phyloP scores from a whole-genome alignment of 192 early-diverging fungal species.

The Coemansia interrupta region DNA sequence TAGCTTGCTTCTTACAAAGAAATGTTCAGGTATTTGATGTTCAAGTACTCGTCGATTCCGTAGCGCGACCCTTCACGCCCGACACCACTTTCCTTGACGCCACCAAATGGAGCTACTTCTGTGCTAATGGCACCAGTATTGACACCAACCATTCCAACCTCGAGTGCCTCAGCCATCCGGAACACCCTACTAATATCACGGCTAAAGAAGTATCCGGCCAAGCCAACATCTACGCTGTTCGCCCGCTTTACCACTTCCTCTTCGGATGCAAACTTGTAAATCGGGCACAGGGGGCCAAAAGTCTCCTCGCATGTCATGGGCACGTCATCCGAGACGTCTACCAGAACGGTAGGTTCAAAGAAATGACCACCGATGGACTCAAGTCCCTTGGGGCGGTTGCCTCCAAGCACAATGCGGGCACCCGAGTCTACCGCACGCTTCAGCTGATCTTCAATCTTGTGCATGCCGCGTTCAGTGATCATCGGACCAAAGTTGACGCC shows the following conservation, averaged over 20 bases:
- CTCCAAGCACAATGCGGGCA: conserved; percentile 67
- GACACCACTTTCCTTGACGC: conserved; percentile 56
- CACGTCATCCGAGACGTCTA: conserved; percentile 66
- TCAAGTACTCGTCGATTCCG: conserved; percentile 53
- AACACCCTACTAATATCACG: conserved; percentile 69
- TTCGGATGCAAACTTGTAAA: conserved; percentile 74
- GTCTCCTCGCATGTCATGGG: conserved; percentile 73
- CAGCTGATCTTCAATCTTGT: conserved; percentile 67
- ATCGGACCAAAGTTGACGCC: conserved; percentile 75
- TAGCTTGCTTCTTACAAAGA: conserved; percentile 11
- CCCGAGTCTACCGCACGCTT: conserved; percentile 71
- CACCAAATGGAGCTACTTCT: conserved; percentile 62
- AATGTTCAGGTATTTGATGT: conserved; percentile 41
- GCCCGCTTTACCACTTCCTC: conserved; percentile 74
- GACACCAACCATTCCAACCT: conserved; percentile 88
- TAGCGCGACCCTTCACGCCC: conserved; percentile 57
- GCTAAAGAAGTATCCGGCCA: conserved; percentile 85
- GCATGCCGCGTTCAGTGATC: conserved; percentile 65
- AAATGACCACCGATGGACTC: conserved; percentile 59
- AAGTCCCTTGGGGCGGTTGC: conserved; percentile 35
- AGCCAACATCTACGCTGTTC: conserved; percentile 69
- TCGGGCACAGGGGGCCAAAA: conserved; percentile 85
- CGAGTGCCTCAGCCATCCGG: conserved; percentile 75
- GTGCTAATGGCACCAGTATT: conserved; percentile 66
- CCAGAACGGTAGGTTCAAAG: conserved; percentile 78